Evolutionary conservation across 2,329 filamentous ascomycete genomes (phyloP), one percentile per base, ranked within the genome.

Genomic region (Alternaria sp.): DNA sequence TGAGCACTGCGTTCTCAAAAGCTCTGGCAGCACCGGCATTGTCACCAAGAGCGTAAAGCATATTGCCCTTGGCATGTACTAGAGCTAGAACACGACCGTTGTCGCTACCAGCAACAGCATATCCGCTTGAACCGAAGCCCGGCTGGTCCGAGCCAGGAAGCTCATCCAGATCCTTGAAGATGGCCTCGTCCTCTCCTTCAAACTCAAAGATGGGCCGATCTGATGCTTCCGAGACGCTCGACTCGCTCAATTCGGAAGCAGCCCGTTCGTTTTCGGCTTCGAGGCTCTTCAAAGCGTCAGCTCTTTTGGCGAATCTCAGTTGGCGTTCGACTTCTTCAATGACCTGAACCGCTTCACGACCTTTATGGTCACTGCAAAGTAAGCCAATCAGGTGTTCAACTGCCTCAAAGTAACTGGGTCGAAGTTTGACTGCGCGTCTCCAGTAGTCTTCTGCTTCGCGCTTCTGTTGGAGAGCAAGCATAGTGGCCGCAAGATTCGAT

Each of bases 31-130:
- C 95, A 41, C 85, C 87, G 40, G 85, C 84, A 65, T 95, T 91
- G 67, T 97, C 90, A 46, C 94, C 94, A 30, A 96, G 82, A 27
- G 92, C 89, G 79, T 99, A 99, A 2, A 98, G 85, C 90, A 98
- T 96, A 65, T 98, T 98, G n/a, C 94, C 95, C 79, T 98, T 99
- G 20, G 94, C 94, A 79, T 99, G 95, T 41, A 98, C 89, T 16
- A 99, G 85, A n/a, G 93, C 92, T 45, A 99, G 85, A 72, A 99
- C 93, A 61, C 95, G 88, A 9, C 94, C 95, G 75, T 97, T 98
- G 68, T 99, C 95, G 44, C 86, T 88, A 2, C 90, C 93, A 5
- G 93, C 87, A 44, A 99, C 89, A 14, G 89, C 87, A 77, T 97
- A 98, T 16, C 93, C 94, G 77, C 92, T 95, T 4, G 90, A 90